Evolutionary conservation across 441 rosid genomes (phyloP).

Genomic region (Macaranga tanarius): DNA sequence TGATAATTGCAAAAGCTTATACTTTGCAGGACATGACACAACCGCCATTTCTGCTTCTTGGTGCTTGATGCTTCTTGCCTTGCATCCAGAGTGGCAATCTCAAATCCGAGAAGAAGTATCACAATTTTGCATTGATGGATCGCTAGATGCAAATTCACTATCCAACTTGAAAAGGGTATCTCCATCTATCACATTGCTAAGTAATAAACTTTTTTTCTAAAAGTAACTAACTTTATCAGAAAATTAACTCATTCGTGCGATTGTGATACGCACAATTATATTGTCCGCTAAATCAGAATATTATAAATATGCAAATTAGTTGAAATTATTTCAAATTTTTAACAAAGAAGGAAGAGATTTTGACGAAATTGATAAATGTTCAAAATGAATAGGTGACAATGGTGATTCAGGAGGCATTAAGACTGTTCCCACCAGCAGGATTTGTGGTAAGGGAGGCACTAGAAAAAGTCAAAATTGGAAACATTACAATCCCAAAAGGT

Average conservation of each 20-base stretch:
- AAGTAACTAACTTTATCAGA: too few species aligned
- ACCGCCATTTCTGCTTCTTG: conserved; percentile 21
- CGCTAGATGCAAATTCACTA: conserved; percentile 10
- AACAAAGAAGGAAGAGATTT: too few species aligned
- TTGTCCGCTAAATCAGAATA: too few species aligned
- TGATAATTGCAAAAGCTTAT: conserved; percentile 20
- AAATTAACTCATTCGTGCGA: too few species aligned
- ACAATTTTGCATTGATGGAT: conserved; percentile 30
- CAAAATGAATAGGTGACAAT: not conserved
- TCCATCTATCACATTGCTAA: not conserved
- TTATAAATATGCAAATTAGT: too few species aligned
- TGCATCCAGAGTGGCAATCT: conserved; percentile 22
- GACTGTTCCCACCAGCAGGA: conserved; percentile 57
- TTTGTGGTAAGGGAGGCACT: conserved; percentile 63
- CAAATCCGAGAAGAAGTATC: conserved; percentile 15
- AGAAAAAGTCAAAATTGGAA: conserved; percentile 46
- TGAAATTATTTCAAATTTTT: too few species aligned
- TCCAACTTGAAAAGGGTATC: conserved; percentile 52
- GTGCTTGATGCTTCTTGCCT: conserved; percentile 22
- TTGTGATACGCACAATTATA: too few species aligned
- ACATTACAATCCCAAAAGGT: conserved; percentile 48
- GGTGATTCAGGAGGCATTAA: conserved; percentile 12
- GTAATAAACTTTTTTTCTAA: too few species aligned
- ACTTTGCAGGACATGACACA: conserved; percentile 23
- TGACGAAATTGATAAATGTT: too few species aligned